Percentiles rank a stretch among this genome's conserved stretches.
Evolutionary conservation across 768 basidiomycete genomes (phyloP).

Genomic region (Tephrocybe sp.): DNA sequence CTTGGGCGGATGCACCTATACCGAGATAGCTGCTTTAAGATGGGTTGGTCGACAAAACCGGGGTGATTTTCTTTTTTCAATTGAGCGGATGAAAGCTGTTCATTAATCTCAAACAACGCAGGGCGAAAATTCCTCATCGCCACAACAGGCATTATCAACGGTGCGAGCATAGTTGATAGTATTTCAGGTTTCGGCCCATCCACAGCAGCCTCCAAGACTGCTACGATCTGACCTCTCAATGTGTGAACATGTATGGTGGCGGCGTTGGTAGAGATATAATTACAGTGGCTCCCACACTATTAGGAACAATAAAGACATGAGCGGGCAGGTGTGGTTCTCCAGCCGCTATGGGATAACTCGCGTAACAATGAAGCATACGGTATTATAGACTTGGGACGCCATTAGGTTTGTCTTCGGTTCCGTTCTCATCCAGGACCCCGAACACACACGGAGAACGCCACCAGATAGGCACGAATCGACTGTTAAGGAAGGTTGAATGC

Average conservation of each 20-base stretch:
- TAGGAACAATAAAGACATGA: conserved; percentile 28
- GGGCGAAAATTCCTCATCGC: conserved; percentile 87
- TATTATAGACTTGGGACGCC: conserved; percentile 43
- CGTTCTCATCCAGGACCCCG: conserved; percentile 19
- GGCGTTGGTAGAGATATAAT: conserved; percentile 1
- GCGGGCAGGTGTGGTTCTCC: conserved; percentile 20
- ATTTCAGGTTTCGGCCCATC: conserved; percentile 45
- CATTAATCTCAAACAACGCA: conserved; percentile 27
- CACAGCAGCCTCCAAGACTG: conserved; percentile 38
- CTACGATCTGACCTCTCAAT: conserved; percentile 31
- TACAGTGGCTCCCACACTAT: conserved; percentile 6
- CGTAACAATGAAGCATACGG: neutral
- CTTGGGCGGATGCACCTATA: conserved; percentile 95
- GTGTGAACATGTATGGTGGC: conserved; percentile 3
- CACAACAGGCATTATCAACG: conserved; percentile 88
- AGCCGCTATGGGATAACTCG: neutral
- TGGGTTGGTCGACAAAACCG: conserved; percentile 86
- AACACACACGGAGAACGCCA: conserved; percentile 22
- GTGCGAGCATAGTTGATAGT: conserved; percentile 67
- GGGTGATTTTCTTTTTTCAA: conserved; percentile 45
- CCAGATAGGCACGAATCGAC: conserved; percentile 7
- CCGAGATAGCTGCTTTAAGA: conserved; percentile 92
- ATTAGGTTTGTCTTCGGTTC: conserved; percentile 32
- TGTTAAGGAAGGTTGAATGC: conserved; percentile 16
- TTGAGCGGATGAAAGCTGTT: conserved; percentile 11